These are phyloP conservation scores for Ceratocystis smalleyi DNA, from an alignment of 2,329 filamentous ascomycete genomes.

Conservation along the genomic window DNA sequence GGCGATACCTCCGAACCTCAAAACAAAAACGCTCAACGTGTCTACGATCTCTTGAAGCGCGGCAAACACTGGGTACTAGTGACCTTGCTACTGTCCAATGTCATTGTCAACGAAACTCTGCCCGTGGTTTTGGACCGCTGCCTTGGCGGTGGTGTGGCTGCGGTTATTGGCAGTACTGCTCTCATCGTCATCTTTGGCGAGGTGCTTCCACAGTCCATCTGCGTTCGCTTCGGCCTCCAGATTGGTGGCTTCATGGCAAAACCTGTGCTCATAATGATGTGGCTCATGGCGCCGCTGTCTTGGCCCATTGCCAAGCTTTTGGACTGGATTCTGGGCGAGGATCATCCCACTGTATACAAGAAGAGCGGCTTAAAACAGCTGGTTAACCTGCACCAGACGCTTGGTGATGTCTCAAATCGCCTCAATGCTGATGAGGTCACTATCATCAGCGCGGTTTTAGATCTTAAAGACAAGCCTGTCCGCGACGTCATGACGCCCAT, in stretches of 20 bases:
- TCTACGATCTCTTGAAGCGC: constrained; percentile 62
- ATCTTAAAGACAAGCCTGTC: constrained; percentile 90
- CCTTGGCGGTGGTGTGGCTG: constrained; percentile 84
- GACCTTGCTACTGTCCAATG: constrained; percentile 82
- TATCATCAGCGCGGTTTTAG: constrained; percentile 91
- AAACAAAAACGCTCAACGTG: constrained; percentile 66
- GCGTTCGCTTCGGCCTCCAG: constrained; percentile 85
- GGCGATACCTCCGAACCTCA: constrained; percentile 74
- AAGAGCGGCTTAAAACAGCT: constrained; percentile 94
- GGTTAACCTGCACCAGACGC: constrained; percentile 82
- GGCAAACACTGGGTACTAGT: constrained; percentile 98
- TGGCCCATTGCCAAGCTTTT: constrained; percentile 94
- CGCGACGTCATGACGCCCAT: constrained; percentile 97
- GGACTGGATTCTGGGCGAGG: constrained; percentile 81
- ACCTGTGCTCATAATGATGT: constrained; percentile 79
- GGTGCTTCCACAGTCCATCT: constrained; percentile 87
- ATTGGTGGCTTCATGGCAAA: constrained; percentile 92
- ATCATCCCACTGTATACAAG: constrained; percentile 94
- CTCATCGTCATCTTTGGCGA: constrained; percentile 98
- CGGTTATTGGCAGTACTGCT: constrained; percentile 81
- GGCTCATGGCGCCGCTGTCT: constrained; percentile 71
- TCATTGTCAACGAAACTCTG: constrained; percentile 93
- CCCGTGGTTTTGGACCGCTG: constrained; percentile 91
- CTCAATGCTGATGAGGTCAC: constrained; percentile 96
- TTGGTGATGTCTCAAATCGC: constrained; percentile 74